Conservation (phyloP, 257 asterid species). For the Solanum tacnaense region DNA sequence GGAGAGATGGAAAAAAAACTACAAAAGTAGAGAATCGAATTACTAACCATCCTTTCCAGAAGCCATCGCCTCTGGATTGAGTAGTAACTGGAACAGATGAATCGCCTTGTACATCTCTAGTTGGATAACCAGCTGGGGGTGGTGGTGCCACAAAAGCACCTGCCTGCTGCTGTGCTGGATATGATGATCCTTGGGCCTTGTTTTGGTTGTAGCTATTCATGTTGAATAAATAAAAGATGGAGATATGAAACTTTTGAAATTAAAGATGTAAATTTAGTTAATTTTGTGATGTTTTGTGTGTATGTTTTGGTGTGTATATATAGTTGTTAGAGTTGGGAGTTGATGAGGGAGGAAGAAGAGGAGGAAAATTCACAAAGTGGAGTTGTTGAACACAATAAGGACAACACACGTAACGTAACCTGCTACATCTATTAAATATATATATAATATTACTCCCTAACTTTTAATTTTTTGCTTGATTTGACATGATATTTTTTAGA, state of each 20-base stretch:
- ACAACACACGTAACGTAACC: background rate
- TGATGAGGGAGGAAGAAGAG: background rate
- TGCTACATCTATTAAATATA: background rate
- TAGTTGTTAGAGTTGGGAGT: background rate
- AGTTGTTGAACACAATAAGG: background rate
- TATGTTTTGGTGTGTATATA: background rate
- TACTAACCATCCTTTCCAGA: conserved; percentile 35
- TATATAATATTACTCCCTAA: background rate
- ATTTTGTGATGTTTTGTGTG: background rate
- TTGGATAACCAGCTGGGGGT: conserved; percentile 33
- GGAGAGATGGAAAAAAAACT: no score
- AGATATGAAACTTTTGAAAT: background rate
- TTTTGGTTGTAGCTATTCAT: conserved; percentile 16
- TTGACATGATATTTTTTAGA: no score
- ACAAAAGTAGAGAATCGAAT: background rate
- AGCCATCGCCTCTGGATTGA: conserved; percentile 30
- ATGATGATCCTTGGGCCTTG: background rate
- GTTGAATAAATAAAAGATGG: background rate
- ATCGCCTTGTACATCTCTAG: conserved; percentile 1
- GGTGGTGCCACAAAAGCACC: conserved; percentile 10
- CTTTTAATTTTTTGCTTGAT: background rate
- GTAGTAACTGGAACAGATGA: conserved; percentile 6
- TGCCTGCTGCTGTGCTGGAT: background rate
- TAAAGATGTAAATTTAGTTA: background rate
- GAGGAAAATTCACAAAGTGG: background rate